Conservation (phyloP, 2,329 filamentous ascomycete species). For the Colletotrichum tropicale region DNA sequence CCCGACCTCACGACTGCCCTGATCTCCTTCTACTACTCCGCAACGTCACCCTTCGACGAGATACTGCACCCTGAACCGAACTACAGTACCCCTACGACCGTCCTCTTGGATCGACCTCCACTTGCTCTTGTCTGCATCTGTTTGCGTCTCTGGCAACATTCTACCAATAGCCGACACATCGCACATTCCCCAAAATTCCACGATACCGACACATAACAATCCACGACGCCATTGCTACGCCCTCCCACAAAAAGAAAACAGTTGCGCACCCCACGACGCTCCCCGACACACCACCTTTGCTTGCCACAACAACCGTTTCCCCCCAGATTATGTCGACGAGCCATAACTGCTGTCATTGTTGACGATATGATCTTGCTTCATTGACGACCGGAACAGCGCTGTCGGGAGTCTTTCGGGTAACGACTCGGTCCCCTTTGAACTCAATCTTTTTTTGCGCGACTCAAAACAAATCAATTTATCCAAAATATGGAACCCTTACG, state of each 20-base stretch:
- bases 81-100: not conserved
- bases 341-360: constrained; percentile 16
- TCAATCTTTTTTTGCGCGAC: constrained; percentile 4
- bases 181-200: constrained; percentile 17
- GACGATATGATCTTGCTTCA: constrained; percentile 26
- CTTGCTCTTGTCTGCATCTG: constrained; percentile 6
- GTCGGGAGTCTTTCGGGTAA: constrained; percentile 9
- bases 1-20: constrained; percentile 18
- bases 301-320: not conserved
- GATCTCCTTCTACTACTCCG: constrained; percentile 4
- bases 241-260: not conserved
- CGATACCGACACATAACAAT: constrained; percentile 19
- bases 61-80: constrained; percentile 15
- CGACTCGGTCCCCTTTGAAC: not conserved
- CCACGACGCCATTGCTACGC: constrained; percentile 11
- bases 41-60: constrained; percentile 9
- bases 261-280: not conserved
- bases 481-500: constrained; percentile 58
- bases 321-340: constrained; percentile 22
- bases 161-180: constrained; percentile 19
- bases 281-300: not conserved
- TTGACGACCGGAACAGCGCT: constrained; percentile 20
- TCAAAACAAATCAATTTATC: not conserved
- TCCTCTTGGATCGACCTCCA: constrained; percentile 13
- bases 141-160: constrained; percentile 18